Base-by-base conservation (phyloP, 2,329 filamentous ascomycete species). In the Grosmannia serpens region DNA sequence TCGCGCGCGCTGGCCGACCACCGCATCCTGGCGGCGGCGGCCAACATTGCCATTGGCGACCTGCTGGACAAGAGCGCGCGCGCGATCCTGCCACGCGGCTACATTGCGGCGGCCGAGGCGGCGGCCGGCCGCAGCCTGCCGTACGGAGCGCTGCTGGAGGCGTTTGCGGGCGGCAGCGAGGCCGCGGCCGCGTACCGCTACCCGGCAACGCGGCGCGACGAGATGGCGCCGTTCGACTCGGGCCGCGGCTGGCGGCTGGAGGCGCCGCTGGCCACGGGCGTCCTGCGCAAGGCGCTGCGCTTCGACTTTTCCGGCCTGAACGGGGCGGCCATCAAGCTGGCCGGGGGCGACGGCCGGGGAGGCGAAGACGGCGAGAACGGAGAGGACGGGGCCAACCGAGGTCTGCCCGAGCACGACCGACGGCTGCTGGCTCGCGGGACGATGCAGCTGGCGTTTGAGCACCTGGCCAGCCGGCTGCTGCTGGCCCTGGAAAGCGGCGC, bases 31-130 rank as follows among this genome's bases (percentile, higher is more conserved):
- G 90, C 87, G 22, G 77, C 81, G 20, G 87, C 88, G 0, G 73
- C 72, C n/a, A 90, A 95, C 71, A 85, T 91, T 62, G 91, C 94
- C n/a, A 76, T 96, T 60, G 94, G 94, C 54, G 89, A 96, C 71
- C 83, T 88, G 66, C 76, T 99, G 38, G 94, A 99, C 75, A 96
- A 97, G 72, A 80, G 84, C 59, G 91, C 89, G 9, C 83, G 94
- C 53, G 76, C 79, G 20, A 83, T 96, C 59, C 72, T 97, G 0
- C 92, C 91, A 0, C 29, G 72, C 0, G 70, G 76, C 0, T 63
- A 85, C 3, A 70, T 92, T 26, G 72, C 77, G 22, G 68, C 69
- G 1, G 76, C 62, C 9, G 47, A 57, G 27, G n/a, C 41, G 3
- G 10, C 10, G 77, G 44, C 76, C 75, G 59, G 56, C 8, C 55